Percentiles rank a stretch among this genome's conserved stretches.
These are phyloP conservation scores for Vairimorpha apis DNA, from an alignment of 371 early-diverging fungal genomes.

Conservation along the genomic window DNA sequence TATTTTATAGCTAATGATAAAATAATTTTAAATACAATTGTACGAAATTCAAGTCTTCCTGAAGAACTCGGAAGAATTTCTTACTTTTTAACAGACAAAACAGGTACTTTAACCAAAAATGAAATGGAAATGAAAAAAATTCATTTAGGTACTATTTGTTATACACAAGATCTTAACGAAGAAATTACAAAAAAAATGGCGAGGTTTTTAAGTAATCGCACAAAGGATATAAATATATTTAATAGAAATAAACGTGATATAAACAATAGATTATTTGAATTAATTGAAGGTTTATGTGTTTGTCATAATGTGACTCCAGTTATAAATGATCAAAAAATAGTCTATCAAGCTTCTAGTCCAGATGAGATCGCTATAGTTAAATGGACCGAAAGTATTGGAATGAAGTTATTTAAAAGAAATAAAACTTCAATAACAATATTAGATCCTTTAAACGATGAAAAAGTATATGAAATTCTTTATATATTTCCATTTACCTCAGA, in stretches of 20 bases:
- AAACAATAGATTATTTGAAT: slow-evolving; percentile 68
- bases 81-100: slow-evolving; percentile 89
- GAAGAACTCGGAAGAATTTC: slow-evolving; percentile 89
- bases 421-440: slow-evolving; percentile 32
- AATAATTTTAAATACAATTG: slow-evolving; percentile 68
- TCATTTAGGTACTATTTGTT: slow-evolving; percentile 89
- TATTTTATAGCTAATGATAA: slow-evolving; percentile 62
- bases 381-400: slow-evolving; percentile 81
- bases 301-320: slow-evolving; percentile 79
- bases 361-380: slow-evolving; percentile 97
- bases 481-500: slow-evolving; percentile 93
- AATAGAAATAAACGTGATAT: slow-evolving; percentile 40
- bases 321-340: slow-evolving; percentile 57
- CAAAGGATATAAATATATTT: slow-evolving; percentile 18
- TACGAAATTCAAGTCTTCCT: slow-evolving; percentile 81
- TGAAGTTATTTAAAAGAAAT: slow-evolving; percentile 71
- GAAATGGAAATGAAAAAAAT: slow-evolving; percentile 88
- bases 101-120: slow-evolving; percentile 93
- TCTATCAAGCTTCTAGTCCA: slow-evolving; percentile 93
- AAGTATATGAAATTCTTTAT: slow-evolving; percentile 72
- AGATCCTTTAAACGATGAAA: slow-evolving; percentile 35
- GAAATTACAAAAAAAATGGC: slow-evolving; percentile 44
- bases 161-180: slow-evolving; percentile 70
- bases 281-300: slow-evolving; percentile 74
- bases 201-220: neutral